Evolutionary conservation across 129 eudicot genomes (phyloP).

Genomic region (Tagetes patula): DNA sequence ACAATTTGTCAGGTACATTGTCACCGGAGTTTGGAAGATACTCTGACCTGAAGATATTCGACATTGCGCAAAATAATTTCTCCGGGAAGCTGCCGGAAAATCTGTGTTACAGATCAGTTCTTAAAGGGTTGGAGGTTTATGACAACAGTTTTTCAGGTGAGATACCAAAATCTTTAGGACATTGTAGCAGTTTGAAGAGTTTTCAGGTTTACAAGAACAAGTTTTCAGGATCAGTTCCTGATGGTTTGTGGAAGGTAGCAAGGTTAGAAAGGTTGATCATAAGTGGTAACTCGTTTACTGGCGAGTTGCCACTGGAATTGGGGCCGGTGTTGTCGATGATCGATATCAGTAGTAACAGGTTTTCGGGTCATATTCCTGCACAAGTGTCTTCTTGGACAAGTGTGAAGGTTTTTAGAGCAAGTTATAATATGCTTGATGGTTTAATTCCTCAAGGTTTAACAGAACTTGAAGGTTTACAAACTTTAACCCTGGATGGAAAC

Average conservation of each 20-base stretch:
- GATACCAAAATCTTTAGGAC: slow-evolving; percentile 55
- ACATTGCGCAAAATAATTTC: slow-evolving; percentile 49
- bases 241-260: slow-evolving; percentile 55
- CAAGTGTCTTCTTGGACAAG: slow-evolving; percentile 54
- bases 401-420: slow-evolving; percentile 49
- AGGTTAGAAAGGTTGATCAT: slow-evolving; percentile 37
- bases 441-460: slow-evolving; percentile 64
- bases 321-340: slow-evolving; percentile 40
- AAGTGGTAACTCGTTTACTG: slow-evolving; percentile 52
- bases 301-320: slow-evolving; percentile 56
- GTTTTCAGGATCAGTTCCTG: slow-evolving; percentile 65
- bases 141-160: slow-evolving; percentile 51
- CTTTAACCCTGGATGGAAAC: slow-evolving; percentile 56
- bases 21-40: slow-evolving; percentile 72
- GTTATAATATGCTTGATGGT: slow-evolving; percentile 60
- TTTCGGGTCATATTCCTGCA: slow-evolving; percentile 63
- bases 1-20: slow-evolving; percentile 56
- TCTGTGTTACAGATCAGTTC: slow-evolving; percentile 47
- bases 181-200: slow-evolving; percentile 47
- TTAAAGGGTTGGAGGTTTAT: slow-evolving; percentile 43
- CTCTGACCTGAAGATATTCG: slow-evolving; percentile 48
- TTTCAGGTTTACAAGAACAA: slow-evolving; percentile 41
- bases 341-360: slow-evolving; percentile 59
- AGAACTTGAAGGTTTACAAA: slow-evolving; percentile 38
- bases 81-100: slow-evolving; percentile 49